Conservation (phyloP, 2,329 filamentous ascomycete genomes). For the Scortechinia acanthostroma region DNA sequence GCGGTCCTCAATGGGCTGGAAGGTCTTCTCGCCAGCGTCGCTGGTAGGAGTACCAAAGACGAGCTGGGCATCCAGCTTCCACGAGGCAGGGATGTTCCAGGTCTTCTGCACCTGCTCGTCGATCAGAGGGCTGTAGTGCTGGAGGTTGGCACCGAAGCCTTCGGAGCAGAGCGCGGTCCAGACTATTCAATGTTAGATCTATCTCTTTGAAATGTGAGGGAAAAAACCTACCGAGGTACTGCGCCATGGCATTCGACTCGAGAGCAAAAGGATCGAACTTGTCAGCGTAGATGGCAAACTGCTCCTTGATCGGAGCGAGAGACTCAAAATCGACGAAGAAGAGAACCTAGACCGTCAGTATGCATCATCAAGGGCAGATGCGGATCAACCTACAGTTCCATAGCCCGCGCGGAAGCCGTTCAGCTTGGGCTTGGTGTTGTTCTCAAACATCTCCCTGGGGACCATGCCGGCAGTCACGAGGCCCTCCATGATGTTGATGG, state of each 20-base stretch:
- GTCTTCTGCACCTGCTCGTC: slow-evolving; percentile 40
- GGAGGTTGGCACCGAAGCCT: slow-evolving; percentile 58
- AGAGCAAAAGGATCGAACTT: not conserved
- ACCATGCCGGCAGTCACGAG: slow-evolving; percentile 7
- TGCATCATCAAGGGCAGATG: not conserved
- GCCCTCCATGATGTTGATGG: slow-evolving; percentile 8
- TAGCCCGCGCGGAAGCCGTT: slow-evolving; percentile 10
- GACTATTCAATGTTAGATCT: slow-evolving; percentile 14
- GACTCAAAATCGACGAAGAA: slow-evolving; percentile 15
- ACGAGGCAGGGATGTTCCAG: slow-evolving; percentile 48
- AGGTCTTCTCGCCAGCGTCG: slow-evolving; percentile 34
- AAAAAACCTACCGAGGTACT: slow-evolving; percentile 31
- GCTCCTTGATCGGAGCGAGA: slow-evolving; percentile 8
- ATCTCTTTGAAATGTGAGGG: slow-evolving; percentile 3
- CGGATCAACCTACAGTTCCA: slow-evolving; percentile 11
- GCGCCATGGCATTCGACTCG: slow-evolving; percentile 63
- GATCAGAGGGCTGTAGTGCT: slow-evolving; percentile 59
- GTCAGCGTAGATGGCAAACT: slow-evolving; percentile 2
- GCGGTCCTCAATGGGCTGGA: slow-evolving; percentile 37
- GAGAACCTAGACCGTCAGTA: slow-evolving; percentile 8
- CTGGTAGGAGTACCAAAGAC: slow-evolving; percentile 46
- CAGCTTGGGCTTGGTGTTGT: slow-evolving; percentile 8
- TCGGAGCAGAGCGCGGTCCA: slow-evolving; percentile 59
- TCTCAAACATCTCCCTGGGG: slow-evolving; percentile 10
- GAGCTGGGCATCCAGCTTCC: slow-evolving; percentile 52